Conservation (phyloP, 2,329 filamentous ascomycete genomes). For the Alternaria sp. region DNA sequence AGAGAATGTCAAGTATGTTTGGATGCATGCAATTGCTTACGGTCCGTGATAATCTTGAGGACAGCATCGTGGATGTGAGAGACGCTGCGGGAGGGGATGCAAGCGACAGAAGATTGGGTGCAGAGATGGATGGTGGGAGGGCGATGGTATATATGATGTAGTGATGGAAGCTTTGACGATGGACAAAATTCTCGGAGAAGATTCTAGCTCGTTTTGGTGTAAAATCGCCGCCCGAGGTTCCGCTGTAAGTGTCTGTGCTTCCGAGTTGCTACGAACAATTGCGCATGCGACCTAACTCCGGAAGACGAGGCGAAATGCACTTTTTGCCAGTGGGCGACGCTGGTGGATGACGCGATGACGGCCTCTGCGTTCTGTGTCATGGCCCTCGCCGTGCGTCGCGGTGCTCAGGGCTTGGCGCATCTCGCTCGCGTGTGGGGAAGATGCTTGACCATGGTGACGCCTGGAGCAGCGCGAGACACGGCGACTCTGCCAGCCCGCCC, state of each 20-base stretch:
- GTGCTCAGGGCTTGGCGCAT: conserved; percentile 14
- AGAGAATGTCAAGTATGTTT: conserved; percentile 16
- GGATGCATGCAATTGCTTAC: conserved; percentile 35
- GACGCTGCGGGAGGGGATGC: conserved; percentile 39
- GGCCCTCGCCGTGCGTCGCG: not conserved
- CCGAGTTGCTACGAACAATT: conserved; percentile 1
- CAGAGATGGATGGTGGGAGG: conserved; percentile 24
- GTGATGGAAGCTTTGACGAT: conserved; percentile 36
- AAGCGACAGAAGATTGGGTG: conserved; percentile 35
- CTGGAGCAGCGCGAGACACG: conserved; percentile 14
- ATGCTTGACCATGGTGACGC: conserved; percentile 13
- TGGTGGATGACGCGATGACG: not conserved
- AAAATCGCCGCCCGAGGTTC: conserved; percentile 23
- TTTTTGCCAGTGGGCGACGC: not conserved
- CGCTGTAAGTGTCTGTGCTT: conserved; percentile 26
- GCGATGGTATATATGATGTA: conserved; percentile 35
- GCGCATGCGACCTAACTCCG: not conserved
- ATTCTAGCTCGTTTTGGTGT: conserved; percentile 30
- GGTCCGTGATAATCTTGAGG: conserved; percentile 51
- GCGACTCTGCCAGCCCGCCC: conserved; percentile 1
- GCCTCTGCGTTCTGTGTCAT: not conserved
- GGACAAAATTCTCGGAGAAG: conserved; percentile 36
- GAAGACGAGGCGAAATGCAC: not conserved
- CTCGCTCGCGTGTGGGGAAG: conserved; percentile 17
- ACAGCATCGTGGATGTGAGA: conserved; percentile 46